Evolutionary conservation across 305 asterid species (phyloP).

Genomic region (Lippia alba): DNA sequence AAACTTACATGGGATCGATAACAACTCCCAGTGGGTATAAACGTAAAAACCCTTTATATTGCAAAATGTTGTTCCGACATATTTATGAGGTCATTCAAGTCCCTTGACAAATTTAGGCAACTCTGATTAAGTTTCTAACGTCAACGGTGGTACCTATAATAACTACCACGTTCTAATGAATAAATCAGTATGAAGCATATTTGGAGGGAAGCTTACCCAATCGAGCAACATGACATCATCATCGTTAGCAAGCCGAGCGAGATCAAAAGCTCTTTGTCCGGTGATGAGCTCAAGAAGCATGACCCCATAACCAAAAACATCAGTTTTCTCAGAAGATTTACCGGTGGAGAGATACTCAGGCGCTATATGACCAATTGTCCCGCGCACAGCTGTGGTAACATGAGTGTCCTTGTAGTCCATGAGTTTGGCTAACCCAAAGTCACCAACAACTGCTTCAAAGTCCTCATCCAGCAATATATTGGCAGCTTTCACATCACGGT

Average conservation of each 20-base stretch:
- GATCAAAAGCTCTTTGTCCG: not conserved
- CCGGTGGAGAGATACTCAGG: slow-evolving; percentile 69
- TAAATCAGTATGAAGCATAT: not conserved
- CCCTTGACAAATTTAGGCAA: no score
- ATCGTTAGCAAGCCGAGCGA: not conserved
- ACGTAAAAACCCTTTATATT: no score
- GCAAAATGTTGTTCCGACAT: no score
- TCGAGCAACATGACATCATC: not conserved
- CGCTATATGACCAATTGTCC: slow-evolving; percentile 64
- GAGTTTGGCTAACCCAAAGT: not conserved
- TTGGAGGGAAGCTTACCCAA: not conserved
- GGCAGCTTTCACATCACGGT: not conserved
- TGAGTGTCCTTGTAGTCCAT: slow-evolving; percentile 51
- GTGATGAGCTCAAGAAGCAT: slow-evolving; percentile 1
- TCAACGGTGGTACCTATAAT: not conserved
- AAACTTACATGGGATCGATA: no score
- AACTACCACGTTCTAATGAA: not conserved
- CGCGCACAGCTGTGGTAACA: slow-evolving; percentile 66
- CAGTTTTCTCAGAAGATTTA: slow-evolving; percentile 67
- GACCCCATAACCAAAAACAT: slow-evolving; percentile 35
- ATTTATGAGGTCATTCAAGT: no score
- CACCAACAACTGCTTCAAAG: not conserved
- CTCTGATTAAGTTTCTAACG: no score
- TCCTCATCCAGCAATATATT: not conserved
- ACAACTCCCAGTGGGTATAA: no score